Evolutionary conservation across 768 basidiomycete species (phyloP), one percentile per base, ranked within the genome.

Genomic region (Boletus reticulatus): DNA sequence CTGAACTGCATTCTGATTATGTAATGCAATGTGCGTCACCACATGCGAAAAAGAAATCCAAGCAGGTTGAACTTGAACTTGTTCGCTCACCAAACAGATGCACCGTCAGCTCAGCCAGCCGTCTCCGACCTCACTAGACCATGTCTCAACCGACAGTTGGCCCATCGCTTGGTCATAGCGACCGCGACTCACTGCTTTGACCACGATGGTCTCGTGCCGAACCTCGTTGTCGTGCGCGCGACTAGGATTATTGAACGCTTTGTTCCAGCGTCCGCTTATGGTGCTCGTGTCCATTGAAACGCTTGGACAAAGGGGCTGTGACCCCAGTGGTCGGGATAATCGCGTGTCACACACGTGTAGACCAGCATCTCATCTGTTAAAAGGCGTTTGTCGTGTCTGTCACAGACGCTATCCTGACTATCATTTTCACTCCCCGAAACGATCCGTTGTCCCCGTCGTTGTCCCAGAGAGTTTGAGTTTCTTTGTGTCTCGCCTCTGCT

Each of bases 271-370:
- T 42, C 49, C 34, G 9, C 22, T 48, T 42, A 31, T 34, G 31
- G 38, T 52, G 14, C 36, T 44, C 11, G 19, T 34, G 31, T 34
- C 47, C 41, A 17, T 55, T 45, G 39, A 61, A 56, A 56, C 53
- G 48, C 66, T 52, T 53, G 50, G 56, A 57, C 53, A 56, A 49
- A 38, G 46, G 47, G 46, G 38, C 8, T 31, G 50, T 62, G 57
- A 29, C 52, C 14, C 27, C 41, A 53, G 49, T 59, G 45, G 60
- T 59, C 58, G 56, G 59, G 67, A 65, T 67, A 57, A 58, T 69
- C 65, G 71, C 65, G 67, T 72, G 67, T 53, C 46, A 20, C 62
- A 63, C 71, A 71, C 67, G 71, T 71, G 65, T 62, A 56, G 60
- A 50, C 63, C 62, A 36, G 22, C 67, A 65, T 71, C 66, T 59